Base-by-base conservation (phyloP, 495 filamentous ascomycete species). In the Penicillium turbatum region DNA sequence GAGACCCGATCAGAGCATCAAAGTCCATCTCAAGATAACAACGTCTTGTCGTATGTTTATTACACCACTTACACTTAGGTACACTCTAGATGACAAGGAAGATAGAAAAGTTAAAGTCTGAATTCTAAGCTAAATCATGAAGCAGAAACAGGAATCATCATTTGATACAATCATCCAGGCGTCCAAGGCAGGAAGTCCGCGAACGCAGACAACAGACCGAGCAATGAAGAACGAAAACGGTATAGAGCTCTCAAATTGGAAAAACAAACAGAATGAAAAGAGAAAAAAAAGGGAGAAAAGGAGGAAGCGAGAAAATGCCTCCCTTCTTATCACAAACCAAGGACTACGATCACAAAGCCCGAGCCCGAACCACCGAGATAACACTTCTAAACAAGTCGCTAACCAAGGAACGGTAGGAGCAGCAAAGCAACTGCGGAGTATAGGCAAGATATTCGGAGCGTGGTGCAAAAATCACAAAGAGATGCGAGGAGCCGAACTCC, bases 201-300 rank as follows among this genome's bases (percentile, higher is more conserved):
- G 26, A 54, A 46, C 19, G 53, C 35, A 54, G 55, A 58, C 51
- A 54, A 54, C 43, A 57, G 19, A 54, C 32, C 46, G 54, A 57
- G 38, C 36, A 48, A 51, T 30, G 46, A 31, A 32, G 34, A 54
- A 57, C 5, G 36, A 44, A 54, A 63, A 60, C 62, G 62, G 62
- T 65, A 65, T 65, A 62, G 44, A 56, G 60, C 62, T 65, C 44
- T 63, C 60, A 63, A 63, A 65, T 63, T 63, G 31, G 50, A 15
- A 49, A 21, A 39, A 32, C 31, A 9, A 37, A 34, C 36, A 15
- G 45, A 46, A 32, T 9, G 6, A 38, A 54, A 43, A 48, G 36
- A 42, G 43, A 49, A 51, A 11, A 39, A 31, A 48, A 13, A n/a
- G n/a, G n/a, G n/a, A n/a, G n/a, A n/a, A n/a, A n/a, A n/a, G n/a